Evolutionary conservation across 768 basidiomycete genomes (phyloP), one percentile per base, ranked within the genome.

Genomic region (Phylloporus rhodoxanthus): DNA sequence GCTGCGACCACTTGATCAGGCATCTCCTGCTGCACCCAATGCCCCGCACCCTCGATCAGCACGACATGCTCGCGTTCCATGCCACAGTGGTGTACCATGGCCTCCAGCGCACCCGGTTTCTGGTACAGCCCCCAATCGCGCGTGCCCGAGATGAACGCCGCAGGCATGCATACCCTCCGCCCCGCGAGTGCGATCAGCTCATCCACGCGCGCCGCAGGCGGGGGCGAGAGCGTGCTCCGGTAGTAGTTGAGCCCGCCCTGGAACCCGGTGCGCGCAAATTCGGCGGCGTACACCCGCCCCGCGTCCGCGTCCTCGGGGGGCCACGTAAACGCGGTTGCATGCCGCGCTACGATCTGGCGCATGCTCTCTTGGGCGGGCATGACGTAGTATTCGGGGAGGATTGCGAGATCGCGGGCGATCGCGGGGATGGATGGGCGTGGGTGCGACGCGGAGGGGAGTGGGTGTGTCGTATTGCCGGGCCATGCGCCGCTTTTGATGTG

Each of bases 51-150:
- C 2, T 74, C 66, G 8, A 83, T 64, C 37, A 84, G 51, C n/a
- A 80, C 71, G 28, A 81, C 70, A 29, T 76, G 72, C 29, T 76
- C 71, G 30, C 67, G 63, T 19, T 55, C 55, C 72, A 79, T 77
- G 19, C 55, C 56, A 45, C 55, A 58, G 26, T 20, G 29, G 39
- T 30, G 42, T 25, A 15, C 47, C 81, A 81, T 78, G 59, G 64
- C 65, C 33, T 76, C 73, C 28, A 67, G 50, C 2, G 70, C 75
- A 0, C 77, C 77, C 3, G 79, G 81, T 0, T 50, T 48, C 62
- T 82, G 81, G 55, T 74, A 79, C n/a, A 73, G 70, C 0, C 81
- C 80, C 82, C 82, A 84, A 60, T 84, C 83, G 50, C 72, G 67
- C 44, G 60, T 66, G 1, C 82, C 82, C 1, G 76, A 66, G 10